phyloP scores from a whole-genome alignment of 768 basidiomycete genomes.

The Albatrellus ellisii region DNA sequence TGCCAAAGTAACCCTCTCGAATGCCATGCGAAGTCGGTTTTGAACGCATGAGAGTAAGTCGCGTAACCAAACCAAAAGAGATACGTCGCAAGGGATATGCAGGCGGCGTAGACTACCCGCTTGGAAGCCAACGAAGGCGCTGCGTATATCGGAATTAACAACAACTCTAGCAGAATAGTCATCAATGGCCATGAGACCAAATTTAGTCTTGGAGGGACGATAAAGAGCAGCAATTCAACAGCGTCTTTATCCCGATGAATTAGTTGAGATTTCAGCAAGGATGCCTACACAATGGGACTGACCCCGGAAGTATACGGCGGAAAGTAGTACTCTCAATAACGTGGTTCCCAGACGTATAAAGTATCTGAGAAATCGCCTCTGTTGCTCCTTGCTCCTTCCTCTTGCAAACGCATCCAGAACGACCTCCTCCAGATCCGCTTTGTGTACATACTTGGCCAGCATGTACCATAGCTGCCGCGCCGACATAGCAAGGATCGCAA shows the following conservation, averaged over 20 bases:
- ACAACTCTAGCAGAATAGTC: slow-evolving; percentile 28
- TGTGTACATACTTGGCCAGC: slow-evolving; percentile 58
- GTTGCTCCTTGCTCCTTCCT: slow-evolving; percentile 35
- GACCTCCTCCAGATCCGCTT: slow-evolving; percentile 53
- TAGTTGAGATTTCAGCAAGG: slow-evolving; percentile 9
- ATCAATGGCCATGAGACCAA: slow-evolving; percentile 26
- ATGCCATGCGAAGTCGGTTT: slow-evolving; percentile 23
- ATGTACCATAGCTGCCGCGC: slow-evolving; percentile 65
- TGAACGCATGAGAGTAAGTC: slow-evolving; percentile 37
- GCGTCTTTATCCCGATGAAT: slow-evolving; percentile 29
- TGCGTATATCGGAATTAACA: slow-evolving; percentile 37
- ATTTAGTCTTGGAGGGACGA: slow-evolving; percentile 26
- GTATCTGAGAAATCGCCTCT: slow-evolving; percentile 29
- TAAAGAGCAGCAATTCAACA: slow-evolving; percentile 35
- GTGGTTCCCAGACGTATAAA: slow-evolving; percentile 32
- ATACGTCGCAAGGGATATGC: slow-evolving; percentile 47
- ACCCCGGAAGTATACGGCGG: slow-evolving; percentile 57
- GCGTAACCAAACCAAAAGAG: slow-evolving; percentile 45
- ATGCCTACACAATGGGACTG: slow-evolving; percentile 18
- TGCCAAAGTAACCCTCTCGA: slow-evolving; percentile 45
- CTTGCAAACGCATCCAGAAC: slow-evolving; percentile 47
- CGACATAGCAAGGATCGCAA: slow-evolving; percentile 46
- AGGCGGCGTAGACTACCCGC: slow-evolving; percentile 40
- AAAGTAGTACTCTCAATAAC: slow-evolving; percentile 34
- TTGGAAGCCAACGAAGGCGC: slow-evolving; percentile 42